phyloP scores from a whole-genome alignment of 306 rosid genomes.

The Lathyrus oleraceus region DNA sequence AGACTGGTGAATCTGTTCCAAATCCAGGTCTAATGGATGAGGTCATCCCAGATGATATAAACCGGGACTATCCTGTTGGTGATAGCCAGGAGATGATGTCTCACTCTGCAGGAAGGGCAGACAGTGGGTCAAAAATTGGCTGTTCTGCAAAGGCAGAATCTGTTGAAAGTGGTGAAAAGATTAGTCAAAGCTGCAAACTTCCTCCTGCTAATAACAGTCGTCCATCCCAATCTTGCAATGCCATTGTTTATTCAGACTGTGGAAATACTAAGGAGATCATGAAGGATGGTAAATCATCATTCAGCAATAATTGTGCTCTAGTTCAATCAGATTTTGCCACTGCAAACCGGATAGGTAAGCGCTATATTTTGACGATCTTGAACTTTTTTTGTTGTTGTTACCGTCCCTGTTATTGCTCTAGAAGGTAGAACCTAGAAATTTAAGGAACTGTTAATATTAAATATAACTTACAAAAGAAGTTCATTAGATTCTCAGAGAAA shows the following conservation, averaged over 20 bases:
- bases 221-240: constrained; percentile 83
- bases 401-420: constrained; percentile 23
- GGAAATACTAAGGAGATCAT: constrained; percentile 58
- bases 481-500: constrained; percentile 4
- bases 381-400: constrained; percentile 19
- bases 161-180: constrained; percentile 94
- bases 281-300: constrained; percentile 80
- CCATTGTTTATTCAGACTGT: constrained; percentile 57
- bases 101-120: constrained; percentile 85
- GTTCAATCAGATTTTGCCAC: constrained; percentile 57
- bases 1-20: constrained; percentile 91
- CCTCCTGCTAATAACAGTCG: constrained; percentile 55
- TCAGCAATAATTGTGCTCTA: constrained; percentile 49
- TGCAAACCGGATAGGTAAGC: constrained; percentile 68
- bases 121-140: constrained; percentile 94
- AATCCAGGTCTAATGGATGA: constrained; percentile 96
- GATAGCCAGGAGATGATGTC: constrained; percentile 97
- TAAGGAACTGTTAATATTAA: not conserved
- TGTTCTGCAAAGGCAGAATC: constrained; percentile 95
- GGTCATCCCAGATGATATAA: constrained; percentile 78
- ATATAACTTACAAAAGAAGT: not conserved
- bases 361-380: constrained; percentile 28
- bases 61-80: constrained; percentile 86
- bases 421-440: constrained; percentile 9
- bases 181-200: constrained; percentile 69